Evolutionary conservation across 176 grass and related monocot genomes (phyloP), one percentile per base, ranked within the genome.

Genomic region (Pharus latifolius): DNA sequence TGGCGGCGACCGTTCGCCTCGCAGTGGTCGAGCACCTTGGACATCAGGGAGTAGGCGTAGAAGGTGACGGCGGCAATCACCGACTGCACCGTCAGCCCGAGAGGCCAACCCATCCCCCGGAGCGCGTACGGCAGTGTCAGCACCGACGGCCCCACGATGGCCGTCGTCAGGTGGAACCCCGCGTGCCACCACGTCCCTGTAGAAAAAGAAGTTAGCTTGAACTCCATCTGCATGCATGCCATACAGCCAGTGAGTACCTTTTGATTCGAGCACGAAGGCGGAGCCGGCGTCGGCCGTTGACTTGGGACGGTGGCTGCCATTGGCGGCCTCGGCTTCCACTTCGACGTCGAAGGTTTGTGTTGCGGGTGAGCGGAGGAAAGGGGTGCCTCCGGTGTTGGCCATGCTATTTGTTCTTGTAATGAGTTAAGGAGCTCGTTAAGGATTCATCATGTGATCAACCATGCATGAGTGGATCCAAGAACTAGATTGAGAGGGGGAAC

Each of bases 101-200:
- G 46, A 1, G 16, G 77, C 92, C 92, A 96, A 1, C 88, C 92
- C 88, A 96, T 86, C 10, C 93, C 93, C 0, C 85, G 79, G 12
- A 97, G 70, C 38, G 89, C 93, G 63, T 92, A 96, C 30, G 88
- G 93, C 61, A 96, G 88, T 69, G 93, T 92, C 19, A 96, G 83
- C 49, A 89, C 86, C 61, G 93, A 92, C 1, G 93, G 93, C 0
- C 93, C 93, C 6, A 97, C 89, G 52, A 87, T 92, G 28, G 93
- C 93, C 60, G 93, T 92, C 50, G 93, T 92, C n/a, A 92, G 88
- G 44, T 97, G 93, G 61, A 97, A 97, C 42, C 93, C 93, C 1
- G 93, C 93, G 72, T 92, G 93, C 83, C 85, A 97, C 93, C 93
- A 92, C 63, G 48, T 87, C 63, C 93, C 93, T 92, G 71, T 2